These are phyloP conservation scores for Rutidosis leptorrhynchoides DNA, from an alignment of 129 eudicot species.

Conservation along the genomic window DNA sequence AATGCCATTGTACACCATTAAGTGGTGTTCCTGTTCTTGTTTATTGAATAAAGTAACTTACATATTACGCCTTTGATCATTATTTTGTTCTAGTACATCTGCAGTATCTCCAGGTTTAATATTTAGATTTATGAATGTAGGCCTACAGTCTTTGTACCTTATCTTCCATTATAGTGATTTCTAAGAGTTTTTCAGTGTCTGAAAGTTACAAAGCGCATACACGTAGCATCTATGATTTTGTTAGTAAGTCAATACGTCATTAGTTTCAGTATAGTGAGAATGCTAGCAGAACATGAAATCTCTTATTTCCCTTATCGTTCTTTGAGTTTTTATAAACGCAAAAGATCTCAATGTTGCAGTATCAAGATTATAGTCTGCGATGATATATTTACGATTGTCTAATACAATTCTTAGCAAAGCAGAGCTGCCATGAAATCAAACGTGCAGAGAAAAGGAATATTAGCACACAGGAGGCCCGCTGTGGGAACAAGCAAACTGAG, in stretches of 20 bases:
- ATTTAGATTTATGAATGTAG: too few relatives aligned
- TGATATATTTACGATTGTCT: not conserved
- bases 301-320: not conserved
- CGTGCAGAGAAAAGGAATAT: conserved; percentile 41
- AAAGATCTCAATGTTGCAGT: conserved; percentile 1
- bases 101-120: too few relatives aligned
- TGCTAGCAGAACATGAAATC: not conserved
- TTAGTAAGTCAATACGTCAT: not conserved
- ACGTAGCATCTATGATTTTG: not conserved
- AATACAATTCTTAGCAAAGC: conserved; percentile 28
- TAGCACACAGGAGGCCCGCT: conserved; percentile 26
- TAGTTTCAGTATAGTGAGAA: conserved; percentile 10
- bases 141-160: not conserved
- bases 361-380: conserved; percentile 9
- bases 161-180: not conserved
- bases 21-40: not conserved
- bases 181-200: not conserved
- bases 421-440: conserved; percentile 53
- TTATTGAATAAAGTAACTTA: not conserved
- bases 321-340: not conserved
- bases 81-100: too few relatives aligned
- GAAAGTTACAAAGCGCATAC: not conserved
- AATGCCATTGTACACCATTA: too few relatives aligned
- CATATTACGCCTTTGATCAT: not conserved
- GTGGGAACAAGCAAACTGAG: conserved; percentile 36